phyloP scores from a whole-genome alignment of 805 yeast species.

The Candida nemodendra region DNA sequence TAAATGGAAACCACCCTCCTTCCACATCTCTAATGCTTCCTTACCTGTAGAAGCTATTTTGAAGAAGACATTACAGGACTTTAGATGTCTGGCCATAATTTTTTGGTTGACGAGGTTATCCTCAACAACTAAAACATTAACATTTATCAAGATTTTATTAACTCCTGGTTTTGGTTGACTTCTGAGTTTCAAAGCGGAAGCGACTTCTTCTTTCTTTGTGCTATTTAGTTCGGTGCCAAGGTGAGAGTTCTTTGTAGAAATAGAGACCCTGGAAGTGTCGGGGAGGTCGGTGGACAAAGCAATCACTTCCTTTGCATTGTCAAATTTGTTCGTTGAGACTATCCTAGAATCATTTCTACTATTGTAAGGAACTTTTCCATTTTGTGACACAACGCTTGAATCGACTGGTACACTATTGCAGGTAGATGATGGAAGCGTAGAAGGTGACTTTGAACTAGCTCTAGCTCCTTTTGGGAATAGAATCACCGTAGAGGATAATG shows the following conservation, averaged over 20 bases:
- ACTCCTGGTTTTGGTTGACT: conserved; percentile 36
- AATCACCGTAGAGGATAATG: conserved; percentile 43
- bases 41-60: conserved; percentile 89
- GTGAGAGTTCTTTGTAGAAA: too few relatives aligned
- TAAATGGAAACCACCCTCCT: conserved; percentile 89
- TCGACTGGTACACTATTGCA: background rate
- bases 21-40: conserved; percentile 94
- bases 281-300: background rate
- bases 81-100: conserved; percentile 83
- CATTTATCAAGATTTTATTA: conserved; percentile 77
- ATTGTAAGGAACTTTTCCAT: background rate
- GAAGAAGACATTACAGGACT: conserved; percentile 80
- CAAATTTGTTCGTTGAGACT: background rate
- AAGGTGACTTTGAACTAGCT: conserved; percentile 20
- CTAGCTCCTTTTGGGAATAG: conserved; percentile 44
- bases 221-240: background rate
- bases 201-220: conserved; percentile 14
- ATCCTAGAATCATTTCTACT: too few relatives aligned
- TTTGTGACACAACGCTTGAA: too few relatives aligned
- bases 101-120: conserved; percentile 94
- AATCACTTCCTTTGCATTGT: background rate
- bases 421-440: background rate
- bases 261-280: too few relatives aligned
- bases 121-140: conserved; percentile 90
- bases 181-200: conserved; percentile 12